A percentile compares a stretch with the other conserved stretches of the same genome.
phyloP scores from a whole-genome alignment of 2,329 filamentous ascomycete species.

The Daldinia sp. region DNA sequence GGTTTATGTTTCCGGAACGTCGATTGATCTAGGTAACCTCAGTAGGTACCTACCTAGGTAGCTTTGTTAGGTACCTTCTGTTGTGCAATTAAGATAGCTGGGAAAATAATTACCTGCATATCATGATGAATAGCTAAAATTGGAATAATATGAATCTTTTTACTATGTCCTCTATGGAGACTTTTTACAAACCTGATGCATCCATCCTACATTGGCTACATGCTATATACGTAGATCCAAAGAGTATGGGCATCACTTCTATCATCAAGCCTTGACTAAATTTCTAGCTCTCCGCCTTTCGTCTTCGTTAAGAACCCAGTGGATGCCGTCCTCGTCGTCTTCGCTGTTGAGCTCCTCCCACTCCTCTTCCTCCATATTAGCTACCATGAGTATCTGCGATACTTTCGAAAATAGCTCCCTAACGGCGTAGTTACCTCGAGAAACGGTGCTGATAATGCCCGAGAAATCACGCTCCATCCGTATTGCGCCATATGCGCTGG shows the following conservation, averaged over 20 bases:
- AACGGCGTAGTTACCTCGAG: slow-evolving; percentile 70
- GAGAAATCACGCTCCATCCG: slow-evolving; percentile 76
- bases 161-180: slow-evolving; percentile 6
- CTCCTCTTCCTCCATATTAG: slow-evolving; percentile 85
- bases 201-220: slow-evolving; percentile 14
- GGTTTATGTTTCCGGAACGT: background rate
- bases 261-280: slow-evolving; percentile 56
- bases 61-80: background rate
- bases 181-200: slow-evolving; percentile 14
- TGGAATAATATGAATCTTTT: background rate
- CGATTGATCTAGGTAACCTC: no score
- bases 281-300: slow-evolving; percentile 70
- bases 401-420: slow-evolving; percentile 73
- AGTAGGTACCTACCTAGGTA: no score
- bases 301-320: slow-evolving; percentile 67
- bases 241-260: slow-evolving; percentile 9
- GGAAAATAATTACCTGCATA: background rate
- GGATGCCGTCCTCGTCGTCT: slow-evolving; percentile 63
- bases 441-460: slow-evolving; percentile 68
- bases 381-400: slow-evolving; percentile 74
- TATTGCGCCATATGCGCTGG: slow-evolving; percentile 78
- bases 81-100: background rate
- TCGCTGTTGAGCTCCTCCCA: slow-evolving; percentile 70
- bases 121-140: background rate
- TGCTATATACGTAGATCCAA: slow-evolving; percentile 7